Evolutionary conservation across 2,329 filamentous ascomycete genomes (phyloP), one percentile per base, ranked within the genome.

Genomic region (Penicillium aurantiogriseum): DNA sequence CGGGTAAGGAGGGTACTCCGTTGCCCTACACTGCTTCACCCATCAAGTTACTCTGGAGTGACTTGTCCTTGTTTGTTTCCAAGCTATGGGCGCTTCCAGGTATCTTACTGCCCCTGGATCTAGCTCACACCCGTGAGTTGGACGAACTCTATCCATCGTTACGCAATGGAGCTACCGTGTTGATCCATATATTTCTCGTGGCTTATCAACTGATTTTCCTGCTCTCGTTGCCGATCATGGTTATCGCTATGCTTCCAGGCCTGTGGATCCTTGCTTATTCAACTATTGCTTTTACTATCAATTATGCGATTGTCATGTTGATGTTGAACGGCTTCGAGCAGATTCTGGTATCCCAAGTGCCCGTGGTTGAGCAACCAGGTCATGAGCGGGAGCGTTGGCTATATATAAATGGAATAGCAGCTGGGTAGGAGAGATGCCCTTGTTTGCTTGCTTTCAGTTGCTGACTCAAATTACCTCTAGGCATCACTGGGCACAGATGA

Each of bases 361-460:
- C 63, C 5, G 53, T 66, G 3, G 36, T 55, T 13, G 52, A 59
- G 45, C 50, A 39, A 19, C 77, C 79, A 0, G 79, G 68, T n/a
- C 72, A 77, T 69, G 76, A 78, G 11, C 79, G 85, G 51, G 89
- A 92, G 74, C 83, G 87, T 66, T 93, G 90, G 90, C 80, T 92
- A n/a, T 92, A 89, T 69, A 73, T 92, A 51, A 92, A 92, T 67
- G 90, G 90, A 0, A 85, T 92, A 29, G 84, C 65, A 11, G 67
- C 70, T 51, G 66, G 68, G 67, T 71, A 66, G 61, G 66, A 55
- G 38, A 51, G 53, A 11, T 6, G 82, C 25, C 35, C 83, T 82
- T 9, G 8, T 0, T 21, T 15, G 1, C 4, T 36, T 23, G 2
- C 1, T 21, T 51, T 45, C 11, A 39, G 13, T 53, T 15, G 15